Conservation (phyloP, 306 rosid genomes). For the Ammopiptanthus mongolicus region DNA sequence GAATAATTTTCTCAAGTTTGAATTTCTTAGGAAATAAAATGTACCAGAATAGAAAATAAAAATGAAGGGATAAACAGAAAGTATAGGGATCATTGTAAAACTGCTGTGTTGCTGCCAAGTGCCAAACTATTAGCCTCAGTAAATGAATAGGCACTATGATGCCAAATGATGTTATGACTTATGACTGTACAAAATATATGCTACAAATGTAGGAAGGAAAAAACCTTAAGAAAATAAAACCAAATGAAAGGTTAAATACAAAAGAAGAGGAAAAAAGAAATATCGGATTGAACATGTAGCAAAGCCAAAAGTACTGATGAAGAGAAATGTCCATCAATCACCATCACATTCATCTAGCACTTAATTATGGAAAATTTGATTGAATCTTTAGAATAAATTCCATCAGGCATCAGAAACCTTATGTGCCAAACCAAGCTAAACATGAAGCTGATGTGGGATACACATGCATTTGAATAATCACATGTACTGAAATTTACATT, state of each 20-base stretch:
- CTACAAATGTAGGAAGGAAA: neutral
- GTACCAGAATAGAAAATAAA: neutral
- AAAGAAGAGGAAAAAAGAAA: neutral
- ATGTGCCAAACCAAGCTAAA: neutral
- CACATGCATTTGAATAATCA: neutral
- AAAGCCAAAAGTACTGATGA: conserved; percentile 1
- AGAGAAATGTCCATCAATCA: neutral
- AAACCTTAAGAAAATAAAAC: neutral
- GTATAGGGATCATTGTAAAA: neutral
- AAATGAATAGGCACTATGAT: neutral
- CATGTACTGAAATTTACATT: neutral
- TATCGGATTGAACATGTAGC: neutral
- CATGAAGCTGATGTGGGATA: neutral
- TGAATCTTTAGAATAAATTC: neutral
- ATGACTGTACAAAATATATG: neutral
- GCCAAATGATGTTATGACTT: neutral
- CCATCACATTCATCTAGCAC: neutral
- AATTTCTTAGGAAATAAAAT: neutral
- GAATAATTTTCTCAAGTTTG: neutral
- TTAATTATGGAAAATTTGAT: neutral
- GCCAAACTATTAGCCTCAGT: neutral
- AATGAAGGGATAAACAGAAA: neutral
- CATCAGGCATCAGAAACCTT: neutral
- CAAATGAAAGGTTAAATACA: neutral
- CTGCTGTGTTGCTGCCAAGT: neutral